phyloP scores from a whole-genome alignment of 2,329 filamentous ascomycete genomes.

The Mycosphaerella sp. region DNA sequence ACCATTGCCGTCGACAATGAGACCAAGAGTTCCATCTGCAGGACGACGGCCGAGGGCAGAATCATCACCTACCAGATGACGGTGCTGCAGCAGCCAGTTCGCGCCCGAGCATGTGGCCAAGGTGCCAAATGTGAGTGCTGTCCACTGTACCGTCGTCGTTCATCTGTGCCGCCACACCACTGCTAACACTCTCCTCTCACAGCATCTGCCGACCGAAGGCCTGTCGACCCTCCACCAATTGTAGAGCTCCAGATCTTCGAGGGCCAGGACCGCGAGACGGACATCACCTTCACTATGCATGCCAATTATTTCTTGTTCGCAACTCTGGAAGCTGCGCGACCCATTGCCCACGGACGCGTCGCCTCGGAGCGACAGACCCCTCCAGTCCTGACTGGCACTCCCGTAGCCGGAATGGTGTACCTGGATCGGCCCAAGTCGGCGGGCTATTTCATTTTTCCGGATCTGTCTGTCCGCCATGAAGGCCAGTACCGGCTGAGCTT shows the following conservation, averaged over 20 bases:
- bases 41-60: conserved; percentile 67
- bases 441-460: conserved; percentile 97
- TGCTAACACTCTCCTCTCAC: background rate
- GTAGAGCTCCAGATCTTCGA: conserved; percentile 85
- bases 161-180: too few relatives aligned
- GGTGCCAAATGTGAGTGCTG: conserved; percentile 76
- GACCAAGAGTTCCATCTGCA: conserved; percentile 46
- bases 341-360: conserved; percentile 73
- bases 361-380: conserved; percentile 61
- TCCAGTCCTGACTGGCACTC: conserved; percentile 86
- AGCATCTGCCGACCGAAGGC: conserved; percentile 82
- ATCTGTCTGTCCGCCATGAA: conserved; percentile 91
- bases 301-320: conserved; percentile 97
- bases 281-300: conserved; percentile 80
- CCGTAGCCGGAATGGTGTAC: conserved; percentile 92
- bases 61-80: conserved; percentile 73
- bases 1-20: conserved; percentile 51
- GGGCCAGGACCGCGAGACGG: conserved; percentile 47
- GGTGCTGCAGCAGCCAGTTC: conserved; percentile 90
- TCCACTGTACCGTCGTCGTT: background rate
- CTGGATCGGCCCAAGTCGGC: conserved; percentile 72
- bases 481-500: conserved; percentile 88
- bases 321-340: conserved; percentile 78
- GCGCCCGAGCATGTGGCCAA: conserved; percentile 88
- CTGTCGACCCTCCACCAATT: conserved; percentile 90